Evolutionary conservation across 495 filamentous ascomycete genomes (phyloP), one percentile per base, ranked within the genome.

Genomic region (Daldinia bambusicola): DNA sequence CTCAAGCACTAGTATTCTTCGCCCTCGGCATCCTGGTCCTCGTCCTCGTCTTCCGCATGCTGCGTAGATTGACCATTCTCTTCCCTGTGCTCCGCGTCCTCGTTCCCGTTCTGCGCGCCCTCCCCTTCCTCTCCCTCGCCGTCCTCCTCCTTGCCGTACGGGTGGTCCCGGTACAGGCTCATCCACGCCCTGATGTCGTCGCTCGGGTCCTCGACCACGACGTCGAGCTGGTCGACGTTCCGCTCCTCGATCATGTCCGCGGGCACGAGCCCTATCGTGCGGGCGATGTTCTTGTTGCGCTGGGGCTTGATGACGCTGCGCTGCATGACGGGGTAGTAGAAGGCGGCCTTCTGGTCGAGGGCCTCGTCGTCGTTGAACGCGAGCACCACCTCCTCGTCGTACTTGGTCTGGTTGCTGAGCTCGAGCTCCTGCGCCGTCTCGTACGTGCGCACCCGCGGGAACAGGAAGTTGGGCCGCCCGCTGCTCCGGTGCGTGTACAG

Each of bases 301-400:
- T 87, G 85, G 34, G 83, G 86, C 63, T 83, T 79, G 69, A 90
- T 83, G 26, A 80, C 78, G 61, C 81, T 84, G 22, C 83, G 89
- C 80, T 93, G 91, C 60, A 92, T 80, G 68, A 98, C 88, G 0
- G 94, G 93, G 72, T 98, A 98, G 77, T 94, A 98, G 80, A 92
- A 98, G 8, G 92, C 94, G 18, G 87, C 95, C 74, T 88, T 88
- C 65, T 88, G 83, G 34, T 78, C 67, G 51, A 76, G 75, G 67
- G 59, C 78, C 68, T 81, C 80, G 65, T 81, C 80, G 60, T 84
- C 79, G 64, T 84, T 81, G 66, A 84, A 79, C 9, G 83, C 79
- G 1, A 88, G 71, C 40, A 87, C 81, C 13, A 88, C 78, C 74
- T 87, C 85, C 67, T 88, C 85, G 48, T 84, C 82, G 61, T 85